Evolutionary conservation across 257 asterid genomes (phyloP).

Genomic region (Capsicum baccatum): DNA sequence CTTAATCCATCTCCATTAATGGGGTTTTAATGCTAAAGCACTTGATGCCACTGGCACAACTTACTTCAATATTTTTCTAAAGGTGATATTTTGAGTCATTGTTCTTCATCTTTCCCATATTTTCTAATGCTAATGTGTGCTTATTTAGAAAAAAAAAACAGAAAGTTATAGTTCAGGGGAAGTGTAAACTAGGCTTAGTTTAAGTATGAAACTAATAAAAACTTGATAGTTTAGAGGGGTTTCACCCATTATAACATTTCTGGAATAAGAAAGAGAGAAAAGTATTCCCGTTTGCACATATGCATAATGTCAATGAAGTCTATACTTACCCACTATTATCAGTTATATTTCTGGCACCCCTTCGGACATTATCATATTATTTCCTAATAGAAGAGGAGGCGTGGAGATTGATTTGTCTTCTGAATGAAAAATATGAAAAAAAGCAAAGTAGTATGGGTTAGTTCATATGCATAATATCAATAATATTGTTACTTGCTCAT

Average conservation of each 20-base stretch:
- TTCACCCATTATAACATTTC: background rate
- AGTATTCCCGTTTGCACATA: background rate
- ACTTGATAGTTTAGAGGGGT: background rate
- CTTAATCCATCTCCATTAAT: no score
- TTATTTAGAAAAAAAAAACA: no score
- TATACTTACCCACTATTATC: background rate
- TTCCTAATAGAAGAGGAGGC: no score
- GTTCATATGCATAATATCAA: background rate
- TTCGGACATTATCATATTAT: background rate
- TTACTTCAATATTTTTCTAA: background rate
- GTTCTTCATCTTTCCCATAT: background rate
- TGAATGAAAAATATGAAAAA: background rate
- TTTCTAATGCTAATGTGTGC: background rate
- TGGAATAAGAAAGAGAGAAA: background rate
- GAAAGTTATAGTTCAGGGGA: no score
- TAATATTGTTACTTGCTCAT: background rate
- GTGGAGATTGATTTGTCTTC: background rate
- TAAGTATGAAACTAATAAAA: no score
- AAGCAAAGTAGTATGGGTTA: background rate
- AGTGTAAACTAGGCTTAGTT: no score
- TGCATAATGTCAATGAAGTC: background rate
- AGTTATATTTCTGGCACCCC: background rate
- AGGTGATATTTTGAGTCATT: background rate
- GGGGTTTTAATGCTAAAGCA: no score
- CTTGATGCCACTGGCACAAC: no score